Conservation (phyloP, 2,329 filamentous ascomycete species). For the Lizonia empirigonia region DNA sequence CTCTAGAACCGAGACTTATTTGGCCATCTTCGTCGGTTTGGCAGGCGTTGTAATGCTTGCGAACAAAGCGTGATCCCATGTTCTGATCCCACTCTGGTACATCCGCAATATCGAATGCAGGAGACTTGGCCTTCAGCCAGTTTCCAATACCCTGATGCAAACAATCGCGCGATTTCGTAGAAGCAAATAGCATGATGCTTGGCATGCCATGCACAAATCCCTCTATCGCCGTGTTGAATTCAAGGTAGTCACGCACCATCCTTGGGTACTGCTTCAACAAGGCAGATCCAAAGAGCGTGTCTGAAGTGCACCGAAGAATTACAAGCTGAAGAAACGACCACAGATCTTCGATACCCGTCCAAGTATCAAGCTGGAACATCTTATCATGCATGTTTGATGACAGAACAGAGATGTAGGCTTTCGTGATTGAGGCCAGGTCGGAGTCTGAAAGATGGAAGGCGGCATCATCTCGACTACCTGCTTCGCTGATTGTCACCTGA, state of each 20-base stretch:
- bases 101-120: conserved; percentile 24
- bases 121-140: conserved; percentile 28
- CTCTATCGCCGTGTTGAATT: conserved; percentile 30
- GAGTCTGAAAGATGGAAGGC: conserved; percentile 21
- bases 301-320: conserved; percentile 31
- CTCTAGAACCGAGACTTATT: conserved; percentile 18
- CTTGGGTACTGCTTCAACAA: conserved; percentile 35
- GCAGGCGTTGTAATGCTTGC: conserved; percentile 22
- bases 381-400: conserved; percentile 35
- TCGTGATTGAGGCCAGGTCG: conserved; percentile 10
- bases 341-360: conserved; percentile 40
- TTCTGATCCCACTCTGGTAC: conserved; percentile 27
- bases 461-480: background rate
- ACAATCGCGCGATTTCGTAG: conserved; percentile 26
- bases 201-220: conserved; percentile 27
- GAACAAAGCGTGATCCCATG: conserved; percentile 31
- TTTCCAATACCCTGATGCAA: conserved; percentile 28
- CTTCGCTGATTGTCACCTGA: conserved; percentile 9
- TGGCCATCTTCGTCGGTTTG: conserved; percentile 11
- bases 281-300: conserved; percentile 32
- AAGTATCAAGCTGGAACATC: conserved; percentile 36
- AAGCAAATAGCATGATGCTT: conserved; percentile 19
- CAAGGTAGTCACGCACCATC: conserved; percentile 35
- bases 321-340: conserved; percentile 40
- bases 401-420: conserved; percentile 30